Conservation (phyloP, 2,329 filamentous ascomycete species). For the Pyrenophora teres region DNA sequence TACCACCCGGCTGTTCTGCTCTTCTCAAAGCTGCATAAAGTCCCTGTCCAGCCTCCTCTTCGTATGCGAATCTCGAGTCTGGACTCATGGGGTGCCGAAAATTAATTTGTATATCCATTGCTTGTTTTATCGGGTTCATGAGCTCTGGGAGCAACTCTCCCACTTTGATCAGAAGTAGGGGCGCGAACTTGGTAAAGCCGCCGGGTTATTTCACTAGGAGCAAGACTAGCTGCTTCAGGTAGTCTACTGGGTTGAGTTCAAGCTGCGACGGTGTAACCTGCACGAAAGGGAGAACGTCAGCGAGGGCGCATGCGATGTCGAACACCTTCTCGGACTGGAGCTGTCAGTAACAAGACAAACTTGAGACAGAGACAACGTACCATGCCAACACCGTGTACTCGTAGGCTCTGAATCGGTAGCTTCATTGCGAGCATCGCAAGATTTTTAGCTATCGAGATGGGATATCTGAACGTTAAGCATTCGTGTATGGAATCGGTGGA, state of each 20-base stretch:
- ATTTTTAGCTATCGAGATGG: conserved; percentile 66
- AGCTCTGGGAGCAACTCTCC: conserved; percentile 32
- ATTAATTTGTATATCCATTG: conserved; percentile 14
- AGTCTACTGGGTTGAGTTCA: conserved; percentile 24
- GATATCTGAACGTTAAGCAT: conserved; percentile 65
- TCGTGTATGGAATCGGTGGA: conserved; percentile 55
- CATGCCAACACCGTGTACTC: conserved; percentile 39
- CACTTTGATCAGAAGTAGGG: conserved; percentile 33
- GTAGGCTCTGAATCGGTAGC: conserved; percentile 27
- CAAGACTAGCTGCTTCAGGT: conserved; percentile 23
- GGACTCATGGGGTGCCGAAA: conserved; percentile 30
- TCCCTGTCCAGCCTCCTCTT: conserved; percentile 32
- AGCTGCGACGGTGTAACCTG: conserved; percentile 14
- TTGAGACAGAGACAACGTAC: conserved; percentile 5
- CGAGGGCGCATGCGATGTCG: conserved; percentile 37
- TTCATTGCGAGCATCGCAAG: conserved; percentile 52
- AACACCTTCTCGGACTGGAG: conserved; percentile 36
- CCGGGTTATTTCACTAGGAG: conserved; percentile 31
- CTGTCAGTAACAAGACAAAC: conserved; percentile 6
- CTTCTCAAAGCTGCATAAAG: conserved; percentile 11
- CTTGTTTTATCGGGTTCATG: conserved; percentile 20
- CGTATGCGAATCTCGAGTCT: conserved; percentile 28
- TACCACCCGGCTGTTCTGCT: no score
- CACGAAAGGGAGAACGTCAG: conserved; percentile 36
- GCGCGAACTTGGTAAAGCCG: conserved; percentile 31